Evolutionary conservation across 1,284 basidiomycete species (phyloP).

Genomic region (Thelephora terrestris): DNA sequence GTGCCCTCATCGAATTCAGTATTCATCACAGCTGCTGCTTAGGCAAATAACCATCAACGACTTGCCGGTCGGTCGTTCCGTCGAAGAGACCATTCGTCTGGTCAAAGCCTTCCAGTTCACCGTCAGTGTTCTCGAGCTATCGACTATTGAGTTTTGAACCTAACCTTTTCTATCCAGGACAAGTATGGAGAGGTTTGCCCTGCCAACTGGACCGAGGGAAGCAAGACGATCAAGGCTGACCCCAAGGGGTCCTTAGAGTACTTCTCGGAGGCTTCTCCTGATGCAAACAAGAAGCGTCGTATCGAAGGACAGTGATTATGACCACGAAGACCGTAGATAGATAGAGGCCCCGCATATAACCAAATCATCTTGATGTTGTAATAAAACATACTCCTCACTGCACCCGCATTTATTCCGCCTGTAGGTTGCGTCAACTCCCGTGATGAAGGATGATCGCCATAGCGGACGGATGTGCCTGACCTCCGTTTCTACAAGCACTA

Average conservation of each 20-base stretch:
- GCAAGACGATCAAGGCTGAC: conserved; percentile 70
- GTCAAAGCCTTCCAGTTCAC: conserved; percentile 88
- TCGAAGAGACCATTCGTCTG: conserved; percentile 82
- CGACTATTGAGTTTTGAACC: not conserved
- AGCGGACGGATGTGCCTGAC: too few species aligned
- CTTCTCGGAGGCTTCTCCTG: conserved; percentile 36
- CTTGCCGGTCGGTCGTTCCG: conserved; percentile 82
- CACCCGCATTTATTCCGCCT: too few species aligned
- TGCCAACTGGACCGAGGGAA: conserved; percentile 73
- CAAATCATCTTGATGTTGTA: too few species aligned
- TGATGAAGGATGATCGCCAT: too few species aligned
- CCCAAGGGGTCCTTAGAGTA: conserved; percentile 68
- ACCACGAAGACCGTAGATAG: too few species aligned
- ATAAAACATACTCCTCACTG: too few species aligned
- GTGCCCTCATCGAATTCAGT: not conserved
- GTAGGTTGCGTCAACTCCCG: too few species aligned
- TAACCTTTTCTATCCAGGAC: conserved; percentile 37
- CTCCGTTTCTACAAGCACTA: too few species aligned
- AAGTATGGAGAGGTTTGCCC: conserved; percentile 87
- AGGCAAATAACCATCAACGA: conserved; percentile 85
- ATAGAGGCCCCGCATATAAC: too few species aligned
- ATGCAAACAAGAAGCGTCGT: conserved; percentile 26
- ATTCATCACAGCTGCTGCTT: conserved; percentile 3
- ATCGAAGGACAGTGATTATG: conserved; percentile 12
- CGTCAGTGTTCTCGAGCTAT: conserved; percentile 29